Percentiles rank a stretch among this genome's conserved stretches.
Conservation (phyloP, 2,329 filamentous ascomycete genomes). For the Pyrenochaeta sp. region DNA sequence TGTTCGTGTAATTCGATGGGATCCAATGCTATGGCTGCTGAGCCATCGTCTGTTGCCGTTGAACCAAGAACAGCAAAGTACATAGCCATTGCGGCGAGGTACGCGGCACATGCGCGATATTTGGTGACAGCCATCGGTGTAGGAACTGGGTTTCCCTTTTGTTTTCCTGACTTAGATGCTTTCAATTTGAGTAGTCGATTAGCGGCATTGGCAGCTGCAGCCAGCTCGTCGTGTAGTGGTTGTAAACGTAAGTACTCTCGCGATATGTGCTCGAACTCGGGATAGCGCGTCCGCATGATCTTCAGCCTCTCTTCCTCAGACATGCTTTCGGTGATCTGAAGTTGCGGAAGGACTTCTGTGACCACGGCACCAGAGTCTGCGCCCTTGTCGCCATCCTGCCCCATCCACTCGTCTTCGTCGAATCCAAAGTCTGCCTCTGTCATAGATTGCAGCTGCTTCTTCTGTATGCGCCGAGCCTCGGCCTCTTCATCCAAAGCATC, state of each 20-base stretch:
- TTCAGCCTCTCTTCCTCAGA: conserved; percentile 75
- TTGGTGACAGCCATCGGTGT: conserved; percentile 64
- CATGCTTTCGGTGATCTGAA: conserved; percentile 85
- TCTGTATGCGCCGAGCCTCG: conserved; percentile 86
- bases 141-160: conserved; percentile 7
- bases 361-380: conserved; percentile 66
- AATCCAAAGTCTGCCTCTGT: conserved; percentile 92
- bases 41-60: conserved; percentile 66
- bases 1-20: conserved; percentile 87
- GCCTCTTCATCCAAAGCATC: conserved; percentile 90
- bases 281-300: conserved; percentile 82
- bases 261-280: conserved; percentile 87
- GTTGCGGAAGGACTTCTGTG: conserved; percentile 84
- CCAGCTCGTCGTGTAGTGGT: conserved; percentile 65
- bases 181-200: conserved; percentile 52
- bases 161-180: conserved; percentile 29
- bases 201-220: conserved; percentile 66
- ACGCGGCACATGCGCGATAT: conserved; percentile 82
- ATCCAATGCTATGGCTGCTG: conserved; percentile 67
- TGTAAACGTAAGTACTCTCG: conserved; percentile 81
- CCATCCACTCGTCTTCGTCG: conserved; percentile 86
- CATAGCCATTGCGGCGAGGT: conserved; percentile 86
- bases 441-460: conserved; percentile 91
- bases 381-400: conserved; percentile 58
- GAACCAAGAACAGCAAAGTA: conserved; percentile 96